Conservation (phyloP, 2,329 filamentous ascomycete species). For the Cytospora schulzeri region DNA sequence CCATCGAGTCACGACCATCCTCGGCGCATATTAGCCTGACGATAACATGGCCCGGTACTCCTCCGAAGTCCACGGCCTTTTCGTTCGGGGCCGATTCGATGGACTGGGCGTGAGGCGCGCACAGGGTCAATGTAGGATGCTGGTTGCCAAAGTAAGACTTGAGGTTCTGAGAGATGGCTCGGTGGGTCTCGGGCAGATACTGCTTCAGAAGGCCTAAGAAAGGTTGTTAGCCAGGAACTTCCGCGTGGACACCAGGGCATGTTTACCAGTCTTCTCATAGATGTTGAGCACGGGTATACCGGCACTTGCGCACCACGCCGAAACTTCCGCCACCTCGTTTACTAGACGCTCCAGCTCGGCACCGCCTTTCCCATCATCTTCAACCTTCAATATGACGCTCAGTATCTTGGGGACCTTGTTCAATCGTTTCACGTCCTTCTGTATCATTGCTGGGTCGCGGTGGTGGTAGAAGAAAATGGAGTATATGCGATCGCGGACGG, state of each 20-base stretch:
- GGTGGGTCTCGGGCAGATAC: slow-evolving; percentile 83
- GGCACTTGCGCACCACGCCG: slow-evolving; percentile 89
- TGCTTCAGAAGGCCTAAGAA: slow-evolving; percentile 81
- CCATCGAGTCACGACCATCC: slow-evolving; percentile 89
- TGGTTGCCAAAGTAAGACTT: slow-evolving; percentile 82
- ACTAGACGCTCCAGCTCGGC: slow-evolving; percentile 82
- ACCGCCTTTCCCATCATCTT: slow-evolving; percentile 67
- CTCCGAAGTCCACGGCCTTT: slow-evolving; percentile 42
- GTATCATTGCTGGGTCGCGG: slow-evolving; percentile 88
- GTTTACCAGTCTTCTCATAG: slow-evolving; percentile 85
- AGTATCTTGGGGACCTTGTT: slow-evolving; percentile 79
- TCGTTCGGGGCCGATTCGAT: slow-evolving; percentile 52
- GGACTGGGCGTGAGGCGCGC: slow-evolving; percentile 69
- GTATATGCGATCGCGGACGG: slow-evolving; percentile 74
- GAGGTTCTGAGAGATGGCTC: slow-evolving; percentile 76
- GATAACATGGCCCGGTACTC: slow-evolving; percentile 50
- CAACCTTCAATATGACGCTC: slow-evolving; percentile 79
- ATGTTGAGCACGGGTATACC: slow-evolving; percentile 86
- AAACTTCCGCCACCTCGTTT: slow-evolving; percentile 87
- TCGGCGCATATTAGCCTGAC: slow-evolving; percentile 83
- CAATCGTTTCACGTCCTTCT: slow-evolving; percentile 78
- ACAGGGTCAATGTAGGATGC: slow-evolving; percentile 71
- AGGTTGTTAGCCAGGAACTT: slow-evolving; percentile 27
- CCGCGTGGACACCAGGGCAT: not conserved
- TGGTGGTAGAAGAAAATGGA: slow-evolving; percentile 94